A percentile compares a stretch with the other conserved stretches of the same genome.
Conservation (phyloP, 2,329 filamentous ascomycete species). For the Geoglossum cookeanum region DNA sequence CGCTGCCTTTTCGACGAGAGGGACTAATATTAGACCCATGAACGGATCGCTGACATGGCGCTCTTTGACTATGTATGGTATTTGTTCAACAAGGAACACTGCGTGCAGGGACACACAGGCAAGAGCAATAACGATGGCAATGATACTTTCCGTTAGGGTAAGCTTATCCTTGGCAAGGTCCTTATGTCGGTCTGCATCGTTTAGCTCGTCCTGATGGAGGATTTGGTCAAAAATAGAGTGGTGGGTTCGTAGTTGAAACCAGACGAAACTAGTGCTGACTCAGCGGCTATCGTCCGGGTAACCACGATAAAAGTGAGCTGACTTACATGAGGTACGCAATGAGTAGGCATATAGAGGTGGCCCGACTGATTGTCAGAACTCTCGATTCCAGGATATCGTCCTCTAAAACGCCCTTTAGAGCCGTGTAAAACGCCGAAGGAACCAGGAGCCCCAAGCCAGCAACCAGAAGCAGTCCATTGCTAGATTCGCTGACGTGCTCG, state of each 20-base stretch:
- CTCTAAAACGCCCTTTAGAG: constrained; percentile 24
- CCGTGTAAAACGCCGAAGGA: constrained; percentile 27
- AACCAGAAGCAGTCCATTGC: constrained; percentile 56
- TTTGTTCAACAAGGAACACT: constrained; percentile 53
- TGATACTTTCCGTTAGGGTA: constrained; percentile 51
- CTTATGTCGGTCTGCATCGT: constrained; percentile 41
- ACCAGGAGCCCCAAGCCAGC: constrained; percentile 39
- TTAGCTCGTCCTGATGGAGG: constrained; percentile 49
- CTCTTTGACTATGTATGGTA: constrained; percentile 38
- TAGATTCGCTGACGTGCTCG: constrained; percentile 58
- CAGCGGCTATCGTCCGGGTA: not conserved
- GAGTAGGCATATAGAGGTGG: constrained; percentile 51
- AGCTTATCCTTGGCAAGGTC: constrained; percentile 46
- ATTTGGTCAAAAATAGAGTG: constrained; percentile 59
- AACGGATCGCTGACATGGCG: constrained; percentile 36
- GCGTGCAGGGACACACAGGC: constrained; percentile 55
- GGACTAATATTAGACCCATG: constrained; percentile 56
- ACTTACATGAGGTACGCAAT: constrained; percentile 40
- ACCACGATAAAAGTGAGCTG: not conserved
- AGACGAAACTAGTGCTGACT: constrained; percentile 27
- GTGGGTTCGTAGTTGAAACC: constrained; percentile 59
- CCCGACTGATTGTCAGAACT: constrained; percentile 47
- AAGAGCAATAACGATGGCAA: constrained; percentile 46
- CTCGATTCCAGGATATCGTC: constrained; percentile 36
- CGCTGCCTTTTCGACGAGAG: constrained; percentile 69